These are phyloP conservation scores for Avena sativa DNA, from an alignment of 176 grass and related monocot genomes.

Conservation along the genomic window DNA sequence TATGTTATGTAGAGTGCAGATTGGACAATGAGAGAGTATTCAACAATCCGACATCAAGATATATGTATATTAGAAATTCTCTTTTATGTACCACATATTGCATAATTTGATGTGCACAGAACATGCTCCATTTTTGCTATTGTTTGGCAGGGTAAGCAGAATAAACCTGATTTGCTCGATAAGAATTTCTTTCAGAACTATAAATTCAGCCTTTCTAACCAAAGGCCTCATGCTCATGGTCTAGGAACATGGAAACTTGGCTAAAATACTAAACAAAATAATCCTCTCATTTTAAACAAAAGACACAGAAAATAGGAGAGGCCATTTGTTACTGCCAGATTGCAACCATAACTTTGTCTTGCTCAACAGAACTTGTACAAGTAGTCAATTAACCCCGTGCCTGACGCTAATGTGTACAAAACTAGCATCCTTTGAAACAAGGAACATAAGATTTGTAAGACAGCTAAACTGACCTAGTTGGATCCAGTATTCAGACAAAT, in stretches of 20 bases:
- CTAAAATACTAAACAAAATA: not conserved
- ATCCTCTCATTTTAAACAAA: not conserved
- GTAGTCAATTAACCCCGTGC: not conserved
- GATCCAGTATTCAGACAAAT: not conserved
- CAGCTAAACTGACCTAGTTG: conserved; percentile 19
- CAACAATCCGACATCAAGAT: not conserved
- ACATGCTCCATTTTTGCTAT: not conserved
- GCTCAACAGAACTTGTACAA: conserved; percentile 22
- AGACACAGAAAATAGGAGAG: not conserved
- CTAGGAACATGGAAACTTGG: not conserved
- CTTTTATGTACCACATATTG: not conserved
- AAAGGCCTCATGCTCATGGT: not conserved
- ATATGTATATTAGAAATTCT: conserved; percentile 12
- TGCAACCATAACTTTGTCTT: not conserved
- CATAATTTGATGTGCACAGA: not conserved
- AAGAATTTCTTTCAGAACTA: not conserved
- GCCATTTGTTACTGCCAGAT: not conserved
- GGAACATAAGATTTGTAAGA: not conserved
- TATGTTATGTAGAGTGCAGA: conserved; percentile 36
- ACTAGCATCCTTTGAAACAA: conserved; percentile 15
- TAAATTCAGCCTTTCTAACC: not conserved
- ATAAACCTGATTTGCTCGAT: not conserved
- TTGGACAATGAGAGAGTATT: not conserved
- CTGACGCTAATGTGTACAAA: not conserved
- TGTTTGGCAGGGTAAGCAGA: not conserved